phyloP scores from a whole-genome alignment of 495 filamentous ascomycete species.

The Penicillium crystallinum region DNA sequence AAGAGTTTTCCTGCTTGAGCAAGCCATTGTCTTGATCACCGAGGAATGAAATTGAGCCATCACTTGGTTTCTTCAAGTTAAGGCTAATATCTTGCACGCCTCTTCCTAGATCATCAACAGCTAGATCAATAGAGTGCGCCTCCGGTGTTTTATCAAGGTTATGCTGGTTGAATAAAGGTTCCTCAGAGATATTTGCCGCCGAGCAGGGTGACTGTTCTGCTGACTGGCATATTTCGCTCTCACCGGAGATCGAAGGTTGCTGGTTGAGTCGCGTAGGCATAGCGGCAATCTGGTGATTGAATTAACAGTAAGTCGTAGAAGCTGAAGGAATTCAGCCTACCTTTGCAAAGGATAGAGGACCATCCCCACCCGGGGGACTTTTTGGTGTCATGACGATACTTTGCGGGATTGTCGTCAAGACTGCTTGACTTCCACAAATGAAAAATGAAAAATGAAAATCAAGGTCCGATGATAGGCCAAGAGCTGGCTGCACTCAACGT shows the following conservation, averaged over 20 bases:
- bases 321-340: slow-evolving; percentile 14
- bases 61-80: slow-evolving; percentile 24
- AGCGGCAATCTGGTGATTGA: slow-evolving; percentile 36
- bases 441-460: not conserved
- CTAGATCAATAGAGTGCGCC: slow-evolving; percentile 19
- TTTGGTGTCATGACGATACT: slow-evolving; percentile 35
- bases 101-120: slow-evolving; percentile 29
- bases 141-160: slow-evolving; percentile 15
- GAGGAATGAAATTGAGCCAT: slow-evolving; percentile 24
- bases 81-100: slow-evolving; percentile 35
- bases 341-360: slow-evolving; percentile 44
- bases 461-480: slow-evolving; percentile 19
- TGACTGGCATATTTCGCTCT: slow-evolving; percentile 20
- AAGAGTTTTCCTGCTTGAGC: slow-evolving; percentile 39
- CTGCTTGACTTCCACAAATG: slow-evolving; percentile 16
- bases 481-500: slow-evolving; percentile 20
- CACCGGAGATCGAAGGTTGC: slow-evolving; percentile 25
- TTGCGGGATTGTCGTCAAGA: slow-evolving; percentile 10
- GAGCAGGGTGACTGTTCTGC: slow-evolving; percentile 14
- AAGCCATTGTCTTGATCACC: slow-evolving; percentile 28
- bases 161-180: slow-evolving; percentile 17
- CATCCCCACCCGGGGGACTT: slow-evolving; percentile 24
- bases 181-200: slow-evolving; percentile 16
- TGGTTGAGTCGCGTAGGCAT: slow-evolving; percentile 33
- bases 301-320: not conserved